Percentiles rank a stretch among this genome's conserved stretches.
Evolutionary conservation across 2,329 filamentous ascomycete genomes (phyloP).

Genomic region (Xylariaceae sp.): DNA sequence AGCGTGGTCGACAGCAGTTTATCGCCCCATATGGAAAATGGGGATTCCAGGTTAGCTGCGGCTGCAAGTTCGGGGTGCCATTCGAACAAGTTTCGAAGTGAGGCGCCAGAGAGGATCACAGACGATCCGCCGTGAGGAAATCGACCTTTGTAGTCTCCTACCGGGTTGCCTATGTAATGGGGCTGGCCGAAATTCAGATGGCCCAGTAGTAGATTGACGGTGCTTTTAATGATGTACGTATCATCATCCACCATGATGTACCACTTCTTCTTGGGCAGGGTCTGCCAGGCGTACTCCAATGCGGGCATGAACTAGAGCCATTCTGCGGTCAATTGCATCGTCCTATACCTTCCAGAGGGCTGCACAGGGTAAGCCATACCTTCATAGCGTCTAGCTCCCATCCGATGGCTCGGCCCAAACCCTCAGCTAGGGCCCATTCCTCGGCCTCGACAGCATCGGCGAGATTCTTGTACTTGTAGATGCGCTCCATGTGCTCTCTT

Average conservation of each 20-base stretch:
- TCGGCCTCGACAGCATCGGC: conserved; percentile 33
- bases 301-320: conserved; percentile 48
- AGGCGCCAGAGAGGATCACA: conserved; percentile 48
- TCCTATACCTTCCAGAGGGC: not conserved
- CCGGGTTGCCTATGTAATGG: conserved; percentile 53
- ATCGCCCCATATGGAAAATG: conserved; percentile 52
- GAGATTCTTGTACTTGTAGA: conserved; percentile 33
- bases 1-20: conserved; percentile 50
- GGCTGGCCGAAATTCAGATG: conserved; percentile 46
- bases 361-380: conserved; percentile 22
- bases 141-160: conserved; percentile 52
- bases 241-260: conserved; percentile 57
- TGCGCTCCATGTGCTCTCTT: conserved; percentile 30
- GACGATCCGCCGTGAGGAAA: conserved; percentile 57
- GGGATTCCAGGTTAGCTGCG: conserved; percentile 44
- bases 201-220: conserved; percentile 45
- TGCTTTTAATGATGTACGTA: conserved; percentile 50
- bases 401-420: conserved; percentile 32
- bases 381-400: conserved; percentile 38
- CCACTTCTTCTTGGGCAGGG: conserved; percentile 54
- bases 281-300: conserved; percentile 48
- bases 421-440: conserved; percentile 33
- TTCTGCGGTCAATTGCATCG: conserved; percentile 8
- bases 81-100: conserved; percentile 45
- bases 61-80: conserved; percentile 40